A percentile compares a stretch with the other conserved stretches of the same genome.
phyloP scores from a whole-genome alignment of 2,329 filamentous ascomycete species.

The Pseudovirgaria hyperparasitica region DNA sequence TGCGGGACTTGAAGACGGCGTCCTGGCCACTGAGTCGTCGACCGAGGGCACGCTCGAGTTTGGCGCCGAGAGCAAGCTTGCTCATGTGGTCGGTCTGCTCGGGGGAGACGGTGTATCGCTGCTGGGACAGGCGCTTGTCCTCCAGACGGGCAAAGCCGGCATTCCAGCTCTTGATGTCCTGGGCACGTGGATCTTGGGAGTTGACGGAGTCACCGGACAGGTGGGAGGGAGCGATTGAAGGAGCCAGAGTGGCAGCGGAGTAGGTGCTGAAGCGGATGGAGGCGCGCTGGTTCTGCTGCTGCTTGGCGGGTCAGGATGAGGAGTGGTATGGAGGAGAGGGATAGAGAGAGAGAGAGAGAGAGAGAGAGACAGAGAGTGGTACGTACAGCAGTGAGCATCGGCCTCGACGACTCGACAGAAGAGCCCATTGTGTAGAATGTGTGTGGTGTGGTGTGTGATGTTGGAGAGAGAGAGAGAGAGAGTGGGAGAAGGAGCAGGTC shows the following conservation, averaged over 20 bases:
- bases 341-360: slow-evolving; percentile 2
- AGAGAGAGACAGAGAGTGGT: slow-evolving; percentile 7
- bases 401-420: slow-evolving; percentile 27
- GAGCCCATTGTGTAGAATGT: no score
- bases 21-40: slow-evolving; percentile 82
- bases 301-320: slow-evolving; percentile 15
- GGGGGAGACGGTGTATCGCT: slow-evolving; percentile 66
- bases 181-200: slow-evolving; percentile 35
- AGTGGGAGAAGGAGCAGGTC: no score
- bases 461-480: no score
- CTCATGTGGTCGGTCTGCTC: slow-evolving; percentile 72
- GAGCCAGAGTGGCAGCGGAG: slow-evolving; percentile 36
- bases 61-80: slow-evolving; percentile 80
- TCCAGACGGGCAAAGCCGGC: slow-evolving; percentile 76
- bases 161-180: slow-evolving; percentile 63
- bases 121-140: slow-evolving; percentile 71
- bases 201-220: slow-evolving; percentile 22
- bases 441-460: no score
- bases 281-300: slow-evolving; percentile 23
- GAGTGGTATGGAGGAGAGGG: slow-evolving; percentile 6
- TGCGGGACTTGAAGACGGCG: slow-evolving; percentile 57
- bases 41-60: slow-evolving; percentile 77
- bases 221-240: slow-evolving; percentile 35
- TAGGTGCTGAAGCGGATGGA: slow-evolving; percentile 37
- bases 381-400: slow-evolving; percentile 28